These are phyloP conservation scores for Ceratopteris richardii DNA, from an alignment of 75 land plant genomes.

Conservation along the genomic window DNA sequence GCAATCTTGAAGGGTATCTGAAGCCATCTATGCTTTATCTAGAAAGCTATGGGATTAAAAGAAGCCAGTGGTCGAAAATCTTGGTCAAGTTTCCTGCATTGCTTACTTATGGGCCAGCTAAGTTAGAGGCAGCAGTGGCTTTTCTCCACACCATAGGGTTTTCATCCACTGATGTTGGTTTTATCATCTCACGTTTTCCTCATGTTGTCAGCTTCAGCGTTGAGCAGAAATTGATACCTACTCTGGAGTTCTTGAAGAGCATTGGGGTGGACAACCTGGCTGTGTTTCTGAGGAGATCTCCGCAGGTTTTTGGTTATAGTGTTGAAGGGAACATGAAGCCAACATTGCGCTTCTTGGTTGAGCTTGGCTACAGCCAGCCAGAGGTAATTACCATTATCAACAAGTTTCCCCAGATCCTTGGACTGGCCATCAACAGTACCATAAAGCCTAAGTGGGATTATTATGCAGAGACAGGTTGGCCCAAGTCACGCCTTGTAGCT, in stretches of 20 bases:
- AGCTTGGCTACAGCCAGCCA: constrained; percentile 35
- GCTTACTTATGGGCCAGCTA: constrained; percentile 61
- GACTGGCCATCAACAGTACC: constrained; percentile 48
- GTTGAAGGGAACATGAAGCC: constrained; percentile 69
- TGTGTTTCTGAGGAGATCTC: constrained; percentile 31
- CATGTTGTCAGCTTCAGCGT: constrained; percentile 75
- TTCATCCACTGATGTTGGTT: constrained; percentile 40
- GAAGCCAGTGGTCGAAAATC: constrained; percentile 60
- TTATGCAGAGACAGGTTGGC: constrained; percentile 42
- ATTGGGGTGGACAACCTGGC: constrained; percentile 40
- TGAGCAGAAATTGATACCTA: constrained; percentile 53
- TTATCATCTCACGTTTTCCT: constrained; percentile 58
- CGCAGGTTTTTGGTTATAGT: constrained; percentile 66
- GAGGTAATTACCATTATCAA: constrained; percentile 47
- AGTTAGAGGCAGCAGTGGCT: constrained; percentile 38
- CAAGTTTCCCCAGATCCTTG: constrained; percentile 59
- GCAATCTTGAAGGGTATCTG: constrained; percentile 55
- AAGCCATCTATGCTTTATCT: constrained; percentile 55
- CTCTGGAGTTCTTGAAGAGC: constrained; percentile 47
- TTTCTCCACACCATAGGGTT: constrained; percentile 50
- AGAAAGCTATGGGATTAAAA: constrained; percentile 57
- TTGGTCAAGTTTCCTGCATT: constrained; percentile 56
- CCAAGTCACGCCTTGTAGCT: constrained; percentile 50
- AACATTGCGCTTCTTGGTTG: constrained; percentile 54
- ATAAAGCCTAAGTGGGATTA: constrained; percentile 70